phyloP scores from a whole-genome alignment of 2,329 filamentous ascomycete genomes.

The Scorias spongiosa region DNA sequence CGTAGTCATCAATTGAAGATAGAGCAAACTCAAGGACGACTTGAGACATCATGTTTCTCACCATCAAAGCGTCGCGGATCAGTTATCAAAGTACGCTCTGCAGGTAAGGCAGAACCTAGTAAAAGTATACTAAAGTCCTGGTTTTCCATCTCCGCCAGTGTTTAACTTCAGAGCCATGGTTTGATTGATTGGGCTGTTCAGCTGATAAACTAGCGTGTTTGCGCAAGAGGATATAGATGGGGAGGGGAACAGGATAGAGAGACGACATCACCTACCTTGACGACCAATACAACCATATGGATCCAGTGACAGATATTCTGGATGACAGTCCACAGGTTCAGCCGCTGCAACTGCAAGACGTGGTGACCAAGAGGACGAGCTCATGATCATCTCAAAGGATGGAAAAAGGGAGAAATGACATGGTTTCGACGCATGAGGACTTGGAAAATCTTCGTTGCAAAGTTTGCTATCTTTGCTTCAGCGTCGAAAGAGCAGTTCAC shows the following conservation, averaged over 20 bases:
- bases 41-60: slow-evolving; percentile 47
- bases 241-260: not conserved
- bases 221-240: not conserved
- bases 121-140: slow-evolving; percentile 37
- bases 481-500: not conserved
- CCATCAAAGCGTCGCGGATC: slow-evolving; percentile 69
- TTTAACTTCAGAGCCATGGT: slow-evolving; percentile 50
- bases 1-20: too few relatives aligned
- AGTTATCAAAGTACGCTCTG: slow-evolving; percentile 61
- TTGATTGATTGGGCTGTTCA: not conserved
- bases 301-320: slow-evolving; percentile 1
- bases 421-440: not conserved
- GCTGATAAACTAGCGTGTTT: not conserved
- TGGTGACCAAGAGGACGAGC: too few relatives aligned
- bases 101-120: slow-evolving; percentile 47
- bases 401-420: not conserved
- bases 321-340: slow-evolving; percentile 4
- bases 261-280: not conserved
- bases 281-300: not conserved
- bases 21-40: too few relatives aligned
- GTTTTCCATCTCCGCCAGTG: slow-evolving; percentile 69
- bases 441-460: not conserved
- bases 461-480: not conserved
- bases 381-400: not conserved
- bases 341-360: not conserved